These are phyloP conservation scores for Ambrosia hybrid DNA, from an alignment of 140 eudicot genomes.

Conservation along the genomic window DNA sequence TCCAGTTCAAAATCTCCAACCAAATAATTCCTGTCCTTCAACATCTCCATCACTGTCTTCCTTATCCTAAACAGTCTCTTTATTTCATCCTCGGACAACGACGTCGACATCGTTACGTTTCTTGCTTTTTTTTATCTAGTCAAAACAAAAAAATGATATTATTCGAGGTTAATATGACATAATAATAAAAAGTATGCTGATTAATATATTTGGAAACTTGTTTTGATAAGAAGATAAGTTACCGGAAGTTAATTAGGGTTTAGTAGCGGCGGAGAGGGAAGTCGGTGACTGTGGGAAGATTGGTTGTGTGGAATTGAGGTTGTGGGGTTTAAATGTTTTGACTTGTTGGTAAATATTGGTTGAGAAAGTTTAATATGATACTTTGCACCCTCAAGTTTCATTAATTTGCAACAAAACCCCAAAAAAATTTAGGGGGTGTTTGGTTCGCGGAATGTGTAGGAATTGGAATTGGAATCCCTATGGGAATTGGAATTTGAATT, in stretches of 20 bases:
- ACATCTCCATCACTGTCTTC: constrained; percentile 65
- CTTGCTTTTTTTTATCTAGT: neutral
- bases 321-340: neutral
- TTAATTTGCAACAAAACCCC: no score
- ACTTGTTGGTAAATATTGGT: neutral
- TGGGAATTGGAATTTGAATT: no score
- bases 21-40: constrained; percentile 56
- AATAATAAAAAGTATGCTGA: neutral
- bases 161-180: neutral
- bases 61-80: constrained; percentile 51
- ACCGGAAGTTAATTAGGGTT: constrained; percentile 22
- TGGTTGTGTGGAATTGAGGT: neutral
- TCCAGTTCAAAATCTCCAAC: constrained; percentile 58
- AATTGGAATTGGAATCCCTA: no score
- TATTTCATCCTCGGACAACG: constrained; percentile 55
- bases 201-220: neutral
- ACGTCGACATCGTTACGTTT: constrained; percentile 28
- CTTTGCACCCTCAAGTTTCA: constrained; percentile 21
- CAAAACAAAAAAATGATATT: neutral
- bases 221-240: no score
- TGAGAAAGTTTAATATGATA: constrained; percentile 8
- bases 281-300: constrained; percentile 14
- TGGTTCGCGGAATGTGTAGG: no score
- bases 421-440: no score
- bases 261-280: constrained; percentile 1